Evolutionary conservation across 108 stramenopile genomes (phyloP), one percentile per base, ranked within the genome.

Genomic region (Fistulifera pelliculosa): DNA sequence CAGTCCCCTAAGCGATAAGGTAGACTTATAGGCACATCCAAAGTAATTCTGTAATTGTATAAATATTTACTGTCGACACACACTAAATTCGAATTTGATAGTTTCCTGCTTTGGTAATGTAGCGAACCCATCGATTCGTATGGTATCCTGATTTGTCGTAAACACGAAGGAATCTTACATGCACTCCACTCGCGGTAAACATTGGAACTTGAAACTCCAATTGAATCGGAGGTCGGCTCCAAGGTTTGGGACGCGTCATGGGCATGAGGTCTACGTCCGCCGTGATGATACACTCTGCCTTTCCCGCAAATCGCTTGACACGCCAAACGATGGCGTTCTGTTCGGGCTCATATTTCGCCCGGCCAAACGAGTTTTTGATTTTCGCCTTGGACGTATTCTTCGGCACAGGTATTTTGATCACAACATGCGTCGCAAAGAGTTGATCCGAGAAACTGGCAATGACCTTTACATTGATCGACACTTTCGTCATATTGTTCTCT

Each of bases 311-410:
- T 10, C 91, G 79, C 78, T 93, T 94, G 48, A 96, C 80, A 54
- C 96, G 90, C 96, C 96, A 99, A 19, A 99, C 88, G 57, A 99
- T 96, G 14, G 96, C 95, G 49, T 94, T 85, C 62, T 98, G 90
- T 60, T 94, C 95, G 16, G 99, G 96, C 58, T 97, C 96, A 52
- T 97, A 99, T 68, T 92, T 94, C 26, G 97, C 99, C 35, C 99
- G 73, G 6, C 95, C 95, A 68, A 86, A 85, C 17, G 81, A 76
- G 45, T 78, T 62, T 79, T 90, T 87, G 64, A 98, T 94, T 69
- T 91, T 90, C 27, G 94, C 79, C 55, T 87, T 84, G 55, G 97
- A 95, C 5, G 98, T 98, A 62, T 96, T 97, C 50, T 93, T 88
- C 22, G 97, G 99, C 11, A 96, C 94, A 2, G 97, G 97, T 54